Conservation (phyloP, 768 basidiomycete genomes). For the Leccinum subtestaceum region DNA sequence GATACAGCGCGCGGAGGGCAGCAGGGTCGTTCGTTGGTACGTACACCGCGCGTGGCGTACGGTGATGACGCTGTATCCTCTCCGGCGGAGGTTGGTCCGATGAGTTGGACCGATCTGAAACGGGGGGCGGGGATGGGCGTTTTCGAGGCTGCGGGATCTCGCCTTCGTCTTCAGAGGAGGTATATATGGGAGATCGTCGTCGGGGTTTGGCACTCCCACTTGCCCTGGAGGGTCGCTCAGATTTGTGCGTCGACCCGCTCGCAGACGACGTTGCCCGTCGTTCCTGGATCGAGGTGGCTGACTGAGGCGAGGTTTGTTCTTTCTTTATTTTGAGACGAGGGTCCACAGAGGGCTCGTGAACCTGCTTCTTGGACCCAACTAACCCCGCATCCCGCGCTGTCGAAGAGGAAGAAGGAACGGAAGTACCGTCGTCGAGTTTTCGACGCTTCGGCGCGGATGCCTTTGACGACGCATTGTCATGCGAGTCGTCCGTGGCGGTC, state of each 20-base stretch:
- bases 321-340: constrained; percentile 37
- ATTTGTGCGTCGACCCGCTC: constrained; percentile 10
- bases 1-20: constrained; percentile 52
- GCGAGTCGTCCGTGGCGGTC: constrained; percentile 30
- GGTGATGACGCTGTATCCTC: constrained; percentile 20
- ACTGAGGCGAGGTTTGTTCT: constrained; percentile 31
- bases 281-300: constrained; percentile 14
- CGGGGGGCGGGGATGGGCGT: constrained; percentile 28
- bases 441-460: constrained; percentile 38
- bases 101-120: constrained; percentile 23
- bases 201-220: constrained; percentile 36
- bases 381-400: constrained; percentile 28
- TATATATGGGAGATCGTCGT: constrained; percentile 61
- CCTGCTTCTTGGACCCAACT: constrained; percentile 35
- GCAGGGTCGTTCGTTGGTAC: constrained; percentile 46
- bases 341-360: constrained; percentile 21
- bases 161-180: constrained; percentile 63
- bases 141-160: constrained; percentile 34
- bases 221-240: constrained; percentile 21
- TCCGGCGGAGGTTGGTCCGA: constrained; percentile 19
- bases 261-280: constrained; percentile 7
- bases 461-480: constrained; percentile 22
- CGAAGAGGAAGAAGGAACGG: constrained; percentile 8
- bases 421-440: constrained; percentile 38
- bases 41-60: constrained; percentile 33